phyloP scores from a whole-genome alignment of 2,329 filamentous ascomycete genomes.

The Paecilomyces niveus region DNA sequence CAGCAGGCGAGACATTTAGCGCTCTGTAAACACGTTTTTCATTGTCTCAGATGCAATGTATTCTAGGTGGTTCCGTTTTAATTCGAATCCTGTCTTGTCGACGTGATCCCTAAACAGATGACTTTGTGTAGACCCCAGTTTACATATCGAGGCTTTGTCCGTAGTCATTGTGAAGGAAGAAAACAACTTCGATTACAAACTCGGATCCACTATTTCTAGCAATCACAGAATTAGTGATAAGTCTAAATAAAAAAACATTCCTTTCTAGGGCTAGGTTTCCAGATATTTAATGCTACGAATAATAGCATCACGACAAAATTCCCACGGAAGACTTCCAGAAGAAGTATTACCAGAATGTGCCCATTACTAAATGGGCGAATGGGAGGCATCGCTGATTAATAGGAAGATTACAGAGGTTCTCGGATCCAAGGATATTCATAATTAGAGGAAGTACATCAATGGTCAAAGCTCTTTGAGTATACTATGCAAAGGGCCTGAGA shows the following conservation, averaged over 20 bases:
- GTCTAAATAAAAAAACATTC: too few relatives aligned
- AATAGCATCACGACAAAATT: slow-evolving; percentile 51
- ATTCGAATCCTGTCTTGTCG: too few relatives aligned
- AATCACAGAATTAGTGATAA: too few relatives aligned
- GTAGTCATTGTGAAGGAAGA: too few relatives aligned
- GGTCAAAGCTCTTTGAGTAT: neutral
- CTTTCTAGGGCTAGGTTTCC: slow-evolving; percentile 47
- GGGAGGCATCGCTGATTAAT: slow-evolving; percentile 56
- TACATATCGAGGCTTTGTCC: too few relatives aligned
- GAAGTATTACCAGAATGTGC: slow-evolving; percentile 42
- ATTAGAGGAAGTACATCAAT: slow-evolving; percentile 45
- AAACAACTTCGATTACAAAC: too few relatives aligned
- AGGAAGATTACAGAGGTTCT: slow-evolving; percentile 53
- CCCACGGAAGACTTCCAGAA: slow-evolving; percentile 48
- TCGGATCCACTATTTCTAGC: slow-evolving; percentile 39
- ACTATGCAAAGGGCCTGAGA: too few relatives aligned
- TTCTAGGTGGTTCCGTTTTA: too few relatives aligned
- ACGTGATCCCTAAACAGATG: too few relatives aligned
- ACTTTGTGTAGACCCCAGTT: too few relatives aligned
- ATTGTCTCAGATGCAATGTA: slow-evolving; percentile 13
- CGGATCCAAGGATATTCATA: slow-evolving; percentile 55
- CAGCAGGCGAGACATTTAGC: slow-evolving; percentile 2
- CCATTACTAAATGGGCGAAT: slow-evolving; percentile 51
- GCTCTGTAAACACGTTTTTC: neutral
- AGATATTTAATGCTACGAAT: slow-evolving; percentile 60